Evolutionary conservation across 139 green algal genomes (phyloP).

Genomic region (Ettlia oleoabundans): DNA sequence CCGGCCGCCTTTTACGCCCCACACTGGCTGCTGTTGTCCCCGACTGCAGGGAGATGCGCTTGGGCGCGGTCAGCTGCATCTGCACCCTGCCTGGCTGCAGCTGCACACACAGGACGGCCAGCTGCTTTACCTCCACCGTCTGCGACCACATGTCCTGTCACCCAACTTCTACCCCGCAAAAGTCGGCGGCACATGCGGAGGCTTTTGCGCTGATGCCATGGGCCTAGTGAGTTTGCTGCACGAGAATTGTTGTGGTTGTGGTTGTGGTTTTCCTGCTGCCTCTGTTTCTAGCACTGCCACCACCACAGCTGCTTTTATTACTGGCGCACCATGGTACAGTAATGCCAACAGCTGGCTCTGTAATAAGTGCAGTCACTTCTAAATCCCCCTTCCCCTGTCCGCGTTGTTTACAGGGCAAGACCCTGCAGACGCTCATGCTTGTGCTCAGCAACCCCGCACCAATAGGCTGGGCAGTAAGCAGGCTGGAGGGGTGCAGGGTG

Average conservation of each 20-base stretch:
- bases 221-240: conserved; percentile 31
- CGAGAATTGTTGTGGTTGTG: not conserved
- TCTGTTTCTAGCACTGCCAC: too few species aligned
- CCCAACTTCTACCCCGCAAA: conserved; percentile 33
- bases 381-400: too few species aligned
- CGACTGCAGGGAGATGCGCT: conserved; percentile 48
- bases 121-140: conserved; percentile 43
- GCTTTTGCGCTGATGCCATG: conserved; percentile 58
- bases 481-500: conserved; percentile 3
- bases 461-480: conserved; percentile 44
- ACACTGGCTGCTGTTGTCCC: not conserved
- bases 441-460: conserved; percentile 46
- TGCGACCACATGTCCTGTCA: conserved; percentile 19
- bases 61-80: conserved; percentile 47
- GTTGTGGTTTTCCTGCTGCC: not conserved
- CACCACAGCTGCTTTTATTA: too few species aligned
- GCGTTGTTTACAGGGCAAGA: conserved; percentile 65
- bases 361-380: too few species aligned
- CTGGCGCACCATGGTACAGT: too few species aligned
- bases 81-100: conserved; percentile 71
- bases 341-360: too few species aligned
- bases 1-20: too few species aligned
- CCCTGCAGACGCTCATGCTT: conserved; percentile 64
- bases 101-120: conserved; percentile 45
- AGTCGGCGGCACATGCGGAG: conserved; percentile 57